Evolutionary conservation across 179 eudicot species (phyloP).

Genomic region (Gypsophila paniculata): DNA sequence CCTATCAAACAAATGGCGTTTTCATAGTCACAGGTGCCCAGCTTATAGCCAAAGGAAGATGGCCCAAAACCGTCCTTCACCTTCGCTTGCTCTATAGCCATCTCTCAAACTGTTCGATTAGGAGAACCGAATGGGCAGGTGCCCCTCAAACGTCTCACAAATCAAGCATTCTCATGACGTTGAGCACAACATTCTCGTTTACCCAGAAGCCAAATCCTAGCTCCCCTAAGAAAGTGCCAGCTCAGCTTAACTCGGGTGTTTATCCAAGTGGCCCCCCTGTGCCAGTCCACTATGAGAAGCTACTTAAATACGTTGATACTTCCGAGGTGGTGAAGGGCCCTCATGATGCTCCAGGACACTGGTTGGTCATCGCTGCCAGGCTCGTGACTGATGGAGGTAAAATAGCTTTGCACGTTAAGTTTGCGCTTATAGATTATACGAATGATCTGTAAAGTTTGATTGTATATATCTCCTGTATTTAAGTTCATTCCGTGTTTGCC

Average conservation of each 20-base stretch:
- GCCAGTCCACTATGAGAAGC: conserved; percentile 59
- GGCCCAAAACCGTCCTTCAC: conserved; percentile 80
- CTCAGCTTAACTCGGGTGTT: conserved; percentile 74
- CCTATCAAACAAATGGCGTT: conserved; percentile 47
- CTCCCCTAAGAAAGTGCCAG: conserved; percentile 54
- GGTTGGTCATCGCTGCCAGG: conserved; percentile 88
- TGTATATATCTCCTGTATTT: conserved; percentile 21
- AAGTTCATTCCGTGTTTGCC: conserved; percentile 8
- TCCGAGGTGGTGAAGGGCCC: conserved; percentile 84
- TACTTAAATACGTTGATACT: conserved; percentile 64
- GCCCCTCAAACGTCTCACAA: conserved; percentile 62
- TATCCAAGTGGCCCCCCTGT: conserved; percentile 87
- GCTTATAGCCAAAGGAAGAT: conserved; percentile 69
- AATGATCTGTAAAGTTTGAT: conserved; percentile 29
- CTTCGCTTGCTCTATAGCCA: conserved; percentile 67
- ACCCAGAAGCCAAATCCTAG: conserved; percentile 45
- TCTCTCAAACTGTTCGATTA: conserved; percentile 62
- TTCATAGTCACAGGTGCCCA: conserved; percentile 85
- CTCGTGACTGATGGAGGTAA: conserved; percentile 73
- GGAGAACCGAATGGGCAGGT: conserved; percentile 74
- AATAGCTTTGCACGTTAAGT: conserved; percentile 80
- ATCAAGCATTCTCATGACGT: conserved; percentile 58
- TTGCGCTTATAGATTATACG: conserved; percentile 69
- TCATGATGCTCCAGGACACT: conserved; percentile 83
- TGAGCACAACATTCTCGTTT: conserved; percentile 74